A percentile compares a stretch with the other conserved stretches of the same genome.
phyloP scores from a whole-genome alignment of 495 filamentous ascomycete genomes.

The Aspergillus panamensis region DNA sequence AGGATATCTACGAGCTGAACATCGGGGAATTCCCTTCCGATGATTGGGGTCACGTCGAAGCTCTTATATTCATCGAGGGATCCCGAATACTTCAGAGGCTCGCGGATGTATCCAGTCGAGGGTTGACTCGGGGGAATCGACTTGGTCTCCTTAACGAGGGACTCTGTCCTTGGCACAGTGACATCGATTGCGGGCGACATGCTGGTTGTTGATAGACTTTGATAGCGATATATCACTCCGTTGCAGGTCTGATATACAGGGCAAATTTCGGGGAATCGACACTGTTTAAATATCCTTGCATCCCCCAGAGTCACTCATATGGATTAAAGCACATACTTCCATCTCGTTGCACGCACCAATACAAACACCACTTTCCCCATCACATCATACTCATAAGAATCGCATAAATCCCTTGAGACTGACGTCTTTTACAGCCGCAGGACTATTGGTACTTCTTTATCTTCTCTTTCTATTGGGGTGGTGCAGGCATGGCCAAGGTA shows the following conservation, averaged over 20 bases:
- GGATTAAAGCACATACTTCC: too few relatives aligned
- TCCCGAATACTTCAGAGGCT: constrained; percentile 31
- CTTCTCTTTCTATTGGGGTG: neutral
- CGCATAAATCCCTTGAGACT: too few relatives aligned
- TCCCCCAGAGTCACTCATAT: too few relatives aligned
- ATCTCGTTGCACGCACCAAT: too few relatives aligned
- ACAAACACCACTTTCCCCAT: too few relatives aligned
- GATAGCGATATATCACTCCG: neutral
- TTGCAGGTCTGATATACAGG: neutral
- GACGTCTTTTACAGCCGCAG: too few relatives aligned
- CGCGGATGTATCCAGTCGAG: neutral
- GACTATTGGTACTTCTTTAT: neutral
- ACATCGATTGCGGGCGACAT: constrained; percentile 4
- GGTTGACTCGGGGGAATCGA: neutral
- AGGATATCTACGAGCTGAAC: constrained; percentile 4
- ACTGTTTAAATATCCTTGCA: neutral
- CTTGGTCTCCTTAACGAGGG: neutral
- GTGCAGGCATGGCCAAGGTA: neutral
- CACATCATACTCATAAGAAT: too few relatives aligned
- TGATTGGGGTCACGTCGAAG: constrained; percentile 32
- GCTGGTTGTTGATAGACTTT: neutral
- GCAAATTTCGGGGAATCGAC: neutral
- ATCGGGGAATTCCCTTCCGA: constrained; percentile 53
- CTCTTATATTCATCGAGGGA: constrained; percentile 30
- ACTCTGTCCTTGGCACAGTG: neutral